Base-by-base conservation (phyloP, 345 rosid genomes). In the Pelargonium nanum region DNA sequence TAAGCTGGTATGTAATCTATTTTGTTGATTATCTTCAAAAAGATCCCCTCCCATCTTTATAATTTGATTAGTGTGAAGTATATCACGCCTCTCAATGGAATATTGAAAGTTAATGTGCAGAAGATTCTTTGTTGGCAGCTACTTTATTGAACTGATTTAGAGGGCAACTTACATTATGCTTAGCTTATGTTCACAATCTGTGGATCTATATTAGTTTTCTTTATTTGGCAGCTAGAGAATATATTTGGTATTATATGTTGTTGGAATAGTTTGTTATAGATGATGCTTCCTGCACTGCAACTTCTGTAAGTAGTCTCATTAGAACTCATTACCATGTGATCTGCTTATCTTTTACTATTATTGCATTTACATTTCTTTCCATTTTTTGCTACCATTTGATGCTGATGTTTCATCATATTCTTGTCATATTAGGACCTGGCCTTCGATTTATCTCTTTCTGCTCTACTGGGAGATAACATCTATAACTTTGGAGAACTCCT, bases 401-500 rank as follows among this genome's bases (percentile, higher is more conserved):
- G 57, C n/a, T 70, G 62, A 61, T 60, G 28, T 26, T 45, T 24
- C 16, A 40, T 25, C 55, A 9, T 6, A 62, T 24, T 60, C 30
- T 45, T 64, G 59, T n/a, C 24, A 59, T 60, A 63, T 74, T 65
- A 94, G 99, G 99, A 94, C 78, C 79, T 94, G 93, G 96, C 97
- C 44, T 94, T 90, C 55, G 99, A 94, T 73, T 78, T 94, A 53
- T 94, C 99, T 59, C 95, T 94, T 55, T 86, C 99, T 67, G 99
- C 99, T 19, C 83, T 94, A 68, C 77, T 94, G 81, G 99, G 99
- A 70, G 99, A 94, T 67, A 88, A 88, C 74, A 91, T 94, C 73
- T 94, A 88, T 86, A 94, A 94, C 82, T 94, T 90, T 56, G 99
- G 97, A 24, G 99, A 94, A 77, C 77, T 94, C 69, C 88, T 90